Evolutionary conservation across 192 early-diverging fungal species (phyloP).

Genomic region (Gamsiella multidivaricata): DNA sequence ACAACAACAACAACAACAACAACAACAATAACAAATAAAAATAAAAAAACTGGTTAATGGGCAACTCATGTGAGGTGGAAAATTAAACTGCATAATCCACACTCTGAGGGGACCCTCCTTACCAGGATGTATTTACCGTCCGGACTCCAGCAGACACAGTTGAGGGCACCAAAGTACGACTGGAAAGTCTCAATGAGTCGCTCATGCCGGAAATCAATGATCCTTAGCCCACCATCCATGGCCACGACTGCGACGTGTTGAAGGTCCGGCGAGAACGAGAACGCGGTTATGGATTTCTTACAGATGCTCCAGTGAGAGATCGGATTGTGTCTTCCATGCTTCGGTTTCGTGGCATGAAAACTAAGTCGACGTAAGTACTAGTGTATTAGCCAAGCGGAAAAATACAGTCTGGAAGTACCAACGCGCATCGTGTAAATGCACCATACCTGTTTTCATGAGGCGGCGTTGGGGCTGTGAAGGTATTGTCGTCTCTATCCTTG

Average conservation of each 20-base stretch:
- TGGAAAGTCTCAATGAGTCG: constrained; percentile 80
- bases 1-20: not conserved
- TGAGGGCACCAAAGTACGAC: constrained; percentile 88
- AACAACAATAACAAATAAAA: not conserved
- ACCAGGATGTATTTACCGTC: constrained; percentile 83
- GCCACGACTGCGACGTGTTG: constrained; percentile 81
- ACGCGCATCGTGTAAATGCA: too few relatives aligned
- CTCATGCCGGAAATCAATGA: constrained; percentile 81
- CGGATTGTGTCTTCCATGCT: constrained; percentile 80
- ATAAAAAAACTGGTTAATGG: too few relatives aligned
- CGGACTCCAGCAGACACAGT: constrained; percentile 90
- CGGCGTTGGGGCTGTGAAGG: constrained; percentile 37
- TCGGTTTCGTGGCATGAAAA: constrained; percentile 68
- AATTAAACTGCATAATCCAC: too few relatives aligned
- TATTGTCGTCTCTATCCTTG: constrained; percentile 86
- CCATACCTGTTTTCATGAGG: constrained; percentile 49
- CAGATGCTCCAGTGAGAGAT: constrained; percentile 81
- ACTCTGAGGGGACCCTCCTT: not conserved
- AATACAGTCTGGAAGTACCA: too few relatives aligned
- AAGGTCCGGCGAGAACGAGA: constrained; percentile 87
- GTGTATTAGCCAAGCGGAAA: not conserved
- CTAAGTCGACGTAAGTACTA: constrained; percentile 23
- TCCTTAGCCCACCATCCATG: constrained; percentile 79
- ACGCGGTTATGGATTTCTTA: constrained; percentile 75
- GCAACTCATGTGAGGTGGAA: too few relatives aligned